A percentile compares a stretch with the other conserved stretches of the same genome.
These are phyloP conservation scores for Mycena vulgaris DNA, from an alignment of 768 basidiomycete genomes.

Conservation along the genomic window DNA sequence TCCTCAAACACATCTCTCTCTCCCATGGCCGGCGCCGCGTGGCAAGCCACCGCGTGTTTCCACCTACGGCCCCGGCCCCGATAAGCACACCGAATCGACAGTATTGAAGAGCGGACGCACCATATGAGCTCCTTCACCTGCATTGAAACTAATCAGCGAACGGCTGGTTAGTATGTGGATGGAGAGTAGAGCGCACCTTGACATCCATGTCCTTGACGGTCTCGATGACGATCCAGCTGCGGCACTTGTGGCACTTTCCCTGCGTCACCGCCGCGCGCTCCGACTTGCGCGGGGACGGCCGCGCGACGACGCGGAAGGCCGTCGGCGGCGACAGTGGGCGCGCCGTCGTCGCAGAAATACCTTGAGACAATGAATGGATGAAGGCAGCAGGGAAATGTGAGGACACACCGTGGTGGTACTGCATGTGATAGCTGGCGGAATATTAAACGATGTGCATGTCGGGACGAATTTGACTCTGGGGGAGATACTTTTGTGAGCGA, in stretches of 20 bases:
- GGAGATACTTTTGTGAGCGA: background rate
- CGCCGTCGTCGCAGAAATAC: conserved; percentile 78
- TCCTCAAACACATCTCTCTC: conserved; percentile 72
- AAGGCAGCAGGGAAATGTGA: background rate
- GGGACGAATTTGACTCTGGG: conserved; percentile 36
- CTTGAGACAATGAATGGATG: conserved; percentile 51
- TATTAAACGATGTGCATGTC: background rate
- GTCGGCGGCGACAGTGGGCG: conserved; percentile 85
- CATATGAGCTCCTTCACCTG: conserved; percentile 85
- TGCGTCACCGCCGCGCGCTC: conserved; percentile 74
- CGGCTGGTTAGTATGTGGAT: background rate
- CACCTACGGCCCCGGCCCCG: conserved; percentile 68
- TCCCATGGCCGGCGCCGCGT: conserved; percentile 69
- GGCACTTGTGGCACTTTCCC: conserved; percentile 86
- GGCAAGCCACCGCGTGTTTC: conserved; percentile 89
- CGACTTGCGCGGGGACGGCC: conserved; percentile 67
- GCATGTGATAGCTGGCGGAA: conserved; percentile 81
- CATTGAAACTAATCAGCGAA: background rate
- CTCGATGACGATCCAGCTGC: conserved; percentile 79
- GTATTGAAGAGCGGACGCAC: conserved; percentile 57
- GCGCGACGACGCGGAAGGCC: conserved; percentile 66
- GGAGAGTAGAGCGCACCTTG: conserved; percentile 64
- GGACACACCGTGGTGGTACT: conserved; percentile 79
- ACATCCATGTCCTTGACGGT: conserved; percentile 81
- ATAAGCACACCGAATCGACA: background rate